A percentile compares a stretch with the other conserved stretches of the same genome.
These are phyloP conservation scores for Wallacemonas collosoma DNA, from an alignment of 208 protist genomes.

Conservation along the genomic window DNA sequence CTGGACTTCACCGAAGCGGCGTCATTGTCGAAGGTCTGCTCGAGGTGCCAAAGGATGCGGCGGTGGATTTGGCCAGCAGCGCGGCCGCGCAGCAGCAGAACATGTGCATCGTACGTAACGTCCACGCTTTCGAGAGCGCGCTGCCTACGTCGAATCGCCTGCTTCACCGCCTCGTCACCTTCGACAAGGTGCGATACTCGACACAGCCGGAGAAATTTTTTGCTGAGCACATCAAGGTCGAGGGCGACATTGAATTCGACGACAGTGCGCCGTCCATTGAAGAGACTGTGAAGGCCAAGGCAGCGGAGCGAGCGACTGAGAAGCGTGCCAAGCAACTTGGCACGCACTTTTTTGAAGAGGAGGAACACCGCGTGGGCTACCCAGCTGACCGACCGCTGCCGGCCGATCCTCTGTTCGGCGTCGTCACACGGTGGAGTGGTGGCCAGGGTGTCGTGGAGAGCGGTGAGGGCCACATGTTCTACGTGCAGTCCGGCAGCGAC, in stretches of 20 bases:
- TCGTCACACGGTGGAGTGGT: conserved; percentile 89
- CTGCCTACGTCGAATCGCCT: conserved; percentile 74
- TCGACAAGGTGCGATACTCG: conserved; percentile 71
- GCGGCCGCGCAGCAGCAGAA: conserved; percentile 2
- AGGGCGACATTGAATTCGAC: conserved; percentile 53
- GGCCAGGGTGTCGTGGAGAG: conserved; percentile 83
- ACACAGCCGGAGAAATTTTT: conserved; percentile 54
- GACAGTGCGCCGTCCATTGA: conserved; percentile 36
- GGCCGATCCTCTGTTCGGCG: conserved; percentile 61
- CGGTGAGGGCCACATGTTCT: conserved; percentile 67
- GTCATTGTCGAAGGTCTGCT: conserved; percentile 48
- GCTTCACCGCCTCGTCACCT: conserved; percentile 60
- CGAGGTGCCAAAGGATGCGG: conserved; percentile 23
- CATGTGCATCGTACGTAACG: conserved; percentile 78
- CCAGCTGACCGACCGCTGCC: conserved; percentile 29
- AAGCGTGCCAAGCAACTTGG: conserved; percentile 26
- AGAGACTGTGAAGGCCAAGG: conserved; percentile 43
- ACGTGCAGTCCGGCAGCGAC: conserved; percentile 69
- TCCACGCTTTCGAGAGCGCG: conserved; percentile 76
- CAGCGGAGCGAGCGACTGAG: conserved; percentile 30
- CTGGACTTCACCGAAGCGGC: conserved; percentile 76
- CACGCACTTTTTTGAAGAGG: conserved; percentile 25
- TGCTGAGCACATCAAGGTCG: conserved; percentile 73
- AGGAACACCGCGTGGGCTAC: conserved; percentile 7
- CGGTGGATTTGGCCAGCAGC: conserved; percentile 13